These are phyloP conservation scores for Leishmania turanica DNA, from an alignment of 208 protist species.

Conservation along the genomic window DNA sequence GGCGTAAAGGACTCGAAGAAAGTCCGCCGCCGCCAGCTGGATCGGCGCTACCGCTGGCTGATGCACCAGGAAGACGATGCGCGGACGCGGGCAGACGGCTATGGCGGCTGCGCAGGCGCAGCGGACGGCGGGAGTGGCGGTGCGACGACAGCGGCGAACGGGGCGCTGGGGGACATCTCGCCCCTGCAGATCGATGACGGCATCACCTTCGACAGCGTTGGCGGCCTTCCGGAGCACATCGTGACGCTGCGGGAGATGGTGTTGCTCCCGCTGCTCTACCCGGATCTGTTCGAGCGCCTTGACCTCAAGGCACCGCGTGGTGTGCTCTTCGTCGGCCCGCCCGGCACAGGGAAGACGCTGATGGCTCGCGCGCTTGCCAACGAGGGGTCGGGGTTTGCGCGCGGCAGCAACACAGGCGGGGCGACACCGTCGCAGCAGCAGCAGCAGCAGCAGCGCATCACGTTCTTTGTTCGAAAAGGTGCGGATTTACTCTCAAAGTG, in stretches of 20 bases:
- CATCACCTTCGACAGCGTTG: constrained; percentile 81
- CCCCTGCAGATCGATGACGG: constrained; percentile 61
- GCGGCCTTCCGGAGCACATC: constrained; percentile 77
- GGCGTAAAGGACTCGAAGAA: constrained; percentile 24
- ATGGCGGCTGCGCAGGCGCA: neutral
- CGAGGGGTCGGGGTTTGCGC: constrained; percentile 89
- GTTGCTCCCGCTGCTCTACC: constrained; percentile 81
- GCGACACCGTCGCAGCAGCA: constrained; percentile 3
- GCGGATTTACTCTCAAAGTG: constrained; percentile 98
- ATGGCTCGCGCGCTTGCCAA: constrained; percentile 99
- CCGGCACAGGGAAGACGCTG: constrained; percentile 99
- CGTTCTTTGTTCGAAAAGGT: constrained; percentile 97
- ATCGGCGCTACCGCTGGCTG: constrained; percentile 43
- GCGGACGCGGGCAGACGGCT: constrained; percentile 6
- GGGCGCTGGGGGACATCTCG: constrained; percentile 62
- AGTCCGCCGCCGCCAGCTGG: constrained; percentile 25
- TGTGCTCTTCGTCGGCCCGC: constrained; percentile 99
- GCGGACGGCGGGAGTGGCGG: neutral
- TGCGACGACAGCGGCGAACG: constrained; percentile 17
- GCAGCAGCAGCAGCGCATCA: constrained; percentile 63
- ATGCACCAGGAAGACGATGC: constrained; percentile 31
- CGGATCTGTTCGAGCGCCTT: constrained; percentile 56
- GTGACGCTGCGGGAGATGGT: constrained; percentile 84
- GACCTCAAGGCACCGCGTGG: constrained; percentile 93
- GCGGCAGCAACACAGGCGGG: neutral